Conservation (phyloP, 768 basidiomycete genomes). For the Suillus ampliporus region DNA sequence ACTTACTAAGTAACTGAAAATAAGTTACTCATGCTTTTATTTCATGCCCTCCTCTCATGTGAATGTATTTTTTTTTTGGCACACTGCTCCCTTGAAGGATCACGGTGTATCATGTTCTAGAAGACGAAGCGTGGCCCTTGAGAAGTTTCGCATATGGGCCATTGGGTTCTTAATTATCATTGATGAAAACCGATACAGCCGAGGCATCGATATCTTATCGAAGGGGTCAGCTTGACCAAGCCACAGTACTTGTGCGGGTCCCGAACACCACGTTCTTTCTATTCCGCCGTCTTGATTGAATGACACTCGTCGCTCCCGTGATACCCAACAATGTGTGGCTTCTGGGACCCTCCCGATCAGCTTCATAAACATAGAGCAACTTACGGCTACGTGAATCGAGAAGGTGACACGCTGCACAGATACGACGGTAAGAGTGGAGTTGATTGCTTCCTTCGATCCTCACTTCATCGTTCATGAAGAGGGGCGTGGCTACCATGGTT, state of each 20-base stretch:
- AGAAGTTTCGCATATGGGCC: neutral
- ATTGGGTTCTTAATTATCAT: too few species aligned
- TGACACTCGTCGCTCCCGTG: neutral
- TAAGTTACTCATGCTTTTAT: too few species aligned
- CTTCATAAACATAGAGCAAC: neutral
- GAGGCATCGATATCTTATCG: neutral
- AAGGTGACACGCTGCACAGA: neutral
- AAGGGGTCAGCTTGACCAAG: neutral
- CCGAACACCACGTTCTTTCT: neutral
- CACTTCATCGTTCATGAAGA: neutral
- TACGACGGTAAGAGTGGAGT: neutral
- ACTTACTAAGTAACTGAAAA: neutral
- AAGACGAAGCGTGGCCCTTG: neutral
- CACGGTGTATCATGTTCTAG: neutral
- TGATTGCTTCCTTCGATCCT: too few species aligned
- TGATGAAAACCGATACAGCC: neutral
- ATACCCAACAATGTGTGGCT: neutral
- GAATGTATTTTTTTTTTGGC: neutral
- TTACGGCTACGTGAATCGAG: neutral
- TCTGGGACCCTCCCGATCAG: neutral
- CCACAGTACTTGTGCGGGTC: neutral
- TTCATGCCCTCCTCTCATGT: neutral
- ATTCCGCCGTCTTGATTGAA: neutral
- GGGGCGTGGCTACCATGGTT: neutral
- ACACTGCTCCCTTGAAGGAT: neutral